Percentiles rank a stretch among this genome's conserved stretches.
These are phyloP conservation scores for Blastobotrys raffinosifermentans DNA, from an alignment of 1,139 yeast genomes.

Conservation along the genomic window DNA sequence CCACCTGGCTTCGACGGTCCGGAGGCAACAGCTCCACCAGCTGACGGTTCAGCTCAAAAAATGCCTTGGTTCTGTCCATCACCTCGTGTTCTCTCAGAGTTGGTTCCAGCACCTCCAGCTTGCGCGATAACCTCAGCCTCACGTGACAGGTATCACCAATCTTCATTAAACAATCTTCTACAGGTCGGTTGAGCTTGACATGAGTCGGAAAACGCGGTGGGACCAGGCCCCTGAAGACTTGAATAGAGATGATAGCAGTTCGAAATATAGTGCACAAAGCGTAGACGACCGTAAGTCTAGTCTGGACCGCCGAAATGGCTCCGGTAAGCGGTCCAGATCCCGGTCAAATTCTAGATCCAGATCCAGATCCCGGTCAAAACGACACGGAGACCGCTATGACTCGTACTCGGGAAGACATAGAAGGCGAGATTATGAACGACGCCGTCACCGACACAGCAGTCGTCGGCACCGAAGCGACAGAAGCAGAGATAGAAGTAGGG, in stretches of 20 bases:
- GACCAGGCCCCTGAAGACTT: neutral
- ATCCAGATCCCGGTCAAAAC: constrained; percentile 2
- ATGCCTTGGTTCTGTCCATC: constrained; percentile 22
- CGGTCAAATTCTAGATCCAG: constrained; percentile 2
- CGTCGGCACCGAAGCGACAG: constrained; percentile 5
- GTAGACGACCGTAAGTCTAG: neutral
- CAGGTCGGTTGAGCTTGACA: neutral
- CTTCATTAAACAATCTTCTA: neutral
- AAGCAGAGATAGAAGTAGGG: constrained; percentile 4
- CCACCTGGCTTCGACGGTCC: constrained; percentile 1
- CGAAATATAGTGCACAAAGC: neutral
- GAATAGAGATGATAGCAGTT: neutral
- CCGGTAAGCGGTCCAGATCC: neutral
- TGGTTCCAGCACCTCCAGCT: neutral
- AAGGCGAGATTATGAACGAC: constrained; percentile 1
- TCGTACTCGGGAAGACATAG: neutral
- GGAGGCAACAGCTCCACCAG: constrained; percentile 17
- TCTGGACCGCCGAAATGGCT: neutral
- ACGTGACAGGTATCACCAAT: constrained; percentile 1
- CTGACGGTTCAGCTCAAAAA: constrained; percentile 21
- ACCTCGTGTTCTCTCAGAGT: constrained; percentile 7
- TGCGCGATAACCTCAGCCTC: neutral
- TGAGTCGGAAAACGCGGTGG: neutral
- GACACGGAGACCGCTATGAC: constrained; percentile 2
- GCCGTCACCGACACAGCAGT: neutral